These are phyloP conservation scores for Carallia pectinifolia DNA, from an alignment of 345 rosid genomes.

Conservation along the genomic window DNA sequence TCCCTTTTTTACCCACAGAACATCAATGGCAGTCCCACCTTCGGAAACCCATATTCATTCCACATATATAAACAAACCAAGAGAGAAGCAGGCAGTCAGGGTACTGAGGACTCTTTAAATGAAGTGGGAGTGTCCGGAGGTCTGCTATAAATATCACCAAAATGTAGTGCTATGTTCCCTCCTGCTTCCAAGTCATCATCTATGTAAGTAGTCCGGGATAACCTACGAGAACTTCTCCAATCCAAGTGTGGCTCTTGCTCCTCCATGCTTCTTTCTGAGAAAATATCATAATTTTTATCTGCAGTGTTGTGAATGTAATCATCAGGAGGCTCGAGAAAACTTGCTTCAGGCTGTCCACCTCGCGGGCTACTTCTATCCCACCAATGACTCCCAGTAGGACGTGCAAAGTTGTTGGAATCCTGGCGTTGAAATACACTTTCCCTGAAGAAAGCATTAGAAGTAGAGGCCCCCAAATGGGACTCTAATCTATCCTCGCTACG, in stretches of 20 bases:
- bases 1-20: conserved; percentile 18
- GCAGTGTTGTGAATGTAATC: conserved; percentile 40
- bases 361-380: conserved; percentile 62
- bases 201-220: conserved; percentile 40
- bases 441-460: conserved; percentile 62
- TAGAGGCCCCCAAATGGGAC: conserved; percentile 63
- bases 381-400: conserved; percentile 56
- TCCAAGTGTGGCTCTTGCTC: conserved; percentile 47
- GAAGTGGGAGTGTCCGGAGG: conserved; percentile 51
- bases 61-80: conserved; percentile 8
- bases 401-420: conserved; percentile 35
- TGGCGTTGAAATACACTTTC: conserved; percentile 68
- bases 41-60: conserved; percentile 38
- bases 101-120: conserved; percentile 25
- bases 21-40: conserved; percentile 9
- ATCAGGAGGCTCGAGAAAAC: conserved; percentile 76
- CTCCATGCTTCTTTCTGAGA: conserved; percentile 48
- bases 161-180: conserved; percentile 60
- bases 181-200: conserved; percentile 58
- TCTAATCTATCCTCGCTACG: conserved; percentile 34
- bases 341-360: conserved; percentile 27
- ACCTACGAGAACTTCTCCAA: conserved; percentile 31
- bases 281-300: conserved; percentile 25
- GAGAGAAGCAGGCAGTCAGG: conserved; percentile 12
- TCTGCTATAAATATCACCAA: conserved; percentile 71